Percentiles rank a stretch among this genome's conserved stretches.
phyloP scores from a whole-genome alignment of 345 rosid genomes.

The Triadica sebifera region DNA sequence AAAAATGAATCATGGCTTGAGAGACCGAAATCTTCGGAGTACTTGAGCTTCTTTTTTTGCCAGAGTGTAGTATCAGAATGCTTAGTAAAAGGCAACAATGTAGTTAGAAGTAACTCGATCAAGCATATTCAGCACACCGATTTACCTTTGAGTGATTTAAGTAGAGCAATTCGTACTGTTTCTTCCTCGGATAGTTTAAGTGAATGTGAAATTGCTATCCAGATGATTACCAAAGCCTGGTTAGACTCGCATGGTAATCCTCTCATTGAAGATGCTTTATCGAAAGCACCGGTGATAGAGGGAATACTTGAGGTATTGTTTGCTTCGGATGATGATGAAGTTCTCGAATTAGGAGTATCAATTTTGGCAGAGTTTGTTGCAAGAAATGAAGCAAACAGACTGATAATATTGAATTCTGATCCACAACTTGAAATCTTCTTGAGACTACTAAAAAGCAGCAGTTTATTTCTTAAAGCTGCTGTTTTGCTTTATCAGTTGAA shows the following conservation, averaged over 20 bases:
- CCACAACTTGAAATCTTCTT: conserved; percentile 55
- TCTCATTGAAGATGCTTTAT: conserved; percentile 34
- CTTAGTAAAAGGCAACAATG: conserved; percentile 26
- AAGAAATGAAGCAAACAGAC: conserved; percentile 32
- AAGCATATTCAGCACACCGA: conserved; percentile 4
- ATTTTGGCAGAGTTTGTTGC: conserved; percentile 44
- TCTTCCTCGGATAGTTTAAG: conserved; percentile 39
- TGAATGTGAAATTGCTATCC: conserved; percentile 51
- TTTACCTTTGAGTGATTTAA: conserved; percentile 32
- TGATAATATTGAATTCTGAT: conserved; percentile 43
- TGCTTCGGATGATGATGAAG: conserved; percentile 52
- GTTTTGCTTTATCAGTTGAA: conserved; percentile 52
- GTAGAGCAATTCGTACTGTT: conserved; percentile 37
- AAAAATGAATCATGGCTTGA: conserved; percentile 26
- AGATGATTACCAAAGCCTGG: conserved; percentile 44
- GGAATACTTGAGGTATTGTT: conserved; percentile 53
- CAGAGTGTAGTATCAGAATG: conserved; percentile 38
- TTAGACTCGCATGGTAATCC: conserved; percentile 42
- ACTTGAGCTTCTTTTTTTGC: conserved; percentile 39
- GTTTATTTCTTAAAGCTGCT: conserved; percentile 58
- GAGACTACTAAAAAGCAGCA: conserved; percentile 48
- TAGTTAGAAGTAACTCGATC: conserved; percentile 18
- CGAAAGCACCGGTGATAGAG: conserved; percentile 40
- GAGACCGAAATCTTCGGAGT: conserved; percentile 28
- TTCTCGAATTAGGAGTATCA: conserved; percentile 52